Evolutionary conservation across 352 stramenopile species (phyloP).

Genomic region (Pythium apleroticum): DNA sequence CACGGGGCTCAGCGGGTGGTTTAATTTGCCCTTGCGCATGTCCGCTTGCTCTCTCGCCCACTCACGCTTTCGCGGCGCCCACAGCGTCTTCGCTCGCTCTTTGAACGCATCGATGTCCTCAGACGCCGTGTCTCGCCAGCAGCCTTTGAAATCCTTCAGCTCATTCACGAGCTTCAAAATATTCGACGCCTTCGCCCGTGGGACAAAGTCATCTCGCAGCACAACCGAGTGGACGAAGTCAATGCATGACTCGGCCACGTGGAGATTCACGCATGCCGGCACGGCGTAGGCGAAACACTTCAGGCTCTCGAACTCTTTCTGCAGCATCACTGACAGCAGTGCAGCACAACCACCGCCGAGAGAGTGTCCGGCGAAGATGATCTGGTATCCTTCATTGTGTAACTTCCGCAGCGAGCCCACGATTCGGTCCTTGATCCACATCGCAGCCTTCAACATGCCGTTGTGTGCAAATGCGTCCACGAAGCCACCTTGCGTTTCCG

Average conservation of each 20-base stretch:
- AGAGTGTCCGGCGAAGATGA: slow-evolving; percentile 82
- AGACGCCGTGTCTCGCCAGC: slow-evolving; percentile 73
- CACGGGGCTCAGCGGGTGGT: slow-evolving; percentile 8
- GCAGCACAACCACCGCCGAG: slow-evolving; percentile 76
- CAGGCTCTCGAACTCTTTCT: slow-evolving; percentile 81
- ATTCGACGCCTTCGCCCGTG: slow-evolving; percentile 80
- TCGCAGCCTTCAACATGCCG: slow-evolving; percentile 82
- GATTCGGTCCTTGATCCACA: slow-evolving; percentile 88
- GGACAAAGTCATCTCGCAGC: slow-evolving; percentile 84
- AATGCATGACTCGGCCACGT: slow-evolving; percentile 73
- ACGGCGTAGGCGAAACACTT: slow-evolving; percentile 87
- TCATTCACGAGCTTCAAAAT: slow-evolving; percentile 75
- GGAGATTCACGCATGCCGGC: slow-evolving; percentile 79
- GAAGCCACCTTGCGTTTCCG: slow-evolving; percentile 62
- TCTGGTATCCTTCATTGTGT: slow-evolving; percentile 75
- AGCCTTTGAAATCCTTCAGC: slow-evolving; percentile 80
- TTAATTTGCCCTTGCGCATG: slow-evolving; percentile 30
- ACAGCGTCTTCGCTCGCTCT: slow-evolving; percentile 78
- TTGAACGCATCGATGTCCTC: slow-evolving; percentile 84
- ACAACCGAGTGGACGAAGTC: slow-evolving; percentile 85
- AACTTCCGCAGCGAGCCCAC: slow-evolving; percentile 71
- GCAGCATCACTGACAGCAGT: slow-evolving; percentile 80
- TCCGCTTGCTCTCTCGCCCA: slow-evolving; percentile 75
- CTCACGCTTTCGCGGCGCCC: slow-evolving; percentile 77
- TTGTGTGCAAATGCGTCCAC: slow-evolving; percentile 87